Percentiles rank a stretch among this genome's conserved stretches.
These are phyloP conservation scores for Nymphaea thermarum DNA, from an alignment of 164 flowering plant species.

Conservation along the genomic window DNA sequence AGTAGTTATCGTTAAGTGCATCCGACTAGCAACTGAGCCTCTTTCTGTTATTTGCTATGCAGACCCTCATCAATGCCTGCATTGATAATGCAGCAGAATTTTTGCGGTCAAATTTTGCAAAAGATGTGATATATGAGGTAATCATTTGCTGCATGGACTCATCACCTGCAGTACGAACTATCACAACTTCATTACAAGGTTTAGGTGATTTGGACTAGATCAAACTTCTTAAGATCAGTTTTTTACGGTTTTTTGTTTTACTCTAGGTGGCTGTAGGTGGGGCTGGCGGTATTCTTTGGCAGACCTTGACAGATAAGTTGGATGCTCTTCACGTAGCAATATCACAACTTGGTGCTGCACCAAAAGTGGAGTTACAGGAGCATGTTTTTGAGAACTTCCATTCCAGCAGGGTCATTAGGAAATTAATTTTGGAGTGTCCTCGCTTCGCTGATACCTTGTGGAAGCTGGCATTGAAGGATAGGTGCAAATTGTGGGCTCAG, in stretches of 20 bases:
- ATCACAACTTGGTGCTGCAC: conserved; percentile 51
- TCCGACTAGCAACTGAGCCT: not conserved
- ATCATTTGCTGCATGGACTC: not conserved
- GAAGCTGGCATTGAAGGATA: conserved; percentile 67
- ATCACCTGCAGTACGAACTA: too few relatives aligned
- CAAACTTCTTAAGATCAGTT: not conserved
- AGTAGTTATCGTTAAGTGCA: not conserved
- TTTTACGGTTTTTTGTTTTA: not conserved
- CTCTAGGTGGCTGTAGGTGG: conserved; percentile 79
- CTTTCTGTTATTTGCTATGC: conserved; percentile 12
- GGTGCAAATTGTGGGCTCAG: conserved; percentile 51
- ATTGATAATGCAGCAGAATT: conserved; percentile 56
- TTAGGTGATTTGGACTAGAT: not conserved
- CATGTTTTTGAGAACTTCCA: conserved; percentile 86
- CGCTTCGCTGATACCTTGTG: conserved; percentile 63
- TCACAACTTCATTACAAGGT: too few relatives aligned
- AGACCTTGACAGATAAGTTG: conserved; percentile 49
- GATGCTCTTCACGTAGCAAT: conserved; percentile 41
- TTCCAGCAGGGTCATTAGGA: conserved; percentile 83
- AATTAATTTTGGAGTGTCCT: conserved; percentile 68
- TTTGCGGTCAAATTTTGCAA: conserved; percentile 66
- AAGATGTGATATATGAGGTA: conserved; percentile 88
- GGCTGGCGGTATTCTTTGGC: conserved; percentile 47
- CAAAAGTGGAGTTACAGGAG: conserved; percentile 49
- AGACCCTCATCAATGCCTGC: conserved; percentile 62